Evolutionary conservation across 768 basidiomycete species (phyloP), one percentile per base, ranked within the genome.

Genomic region (Holtermanniella nyarrowii): DNA sequence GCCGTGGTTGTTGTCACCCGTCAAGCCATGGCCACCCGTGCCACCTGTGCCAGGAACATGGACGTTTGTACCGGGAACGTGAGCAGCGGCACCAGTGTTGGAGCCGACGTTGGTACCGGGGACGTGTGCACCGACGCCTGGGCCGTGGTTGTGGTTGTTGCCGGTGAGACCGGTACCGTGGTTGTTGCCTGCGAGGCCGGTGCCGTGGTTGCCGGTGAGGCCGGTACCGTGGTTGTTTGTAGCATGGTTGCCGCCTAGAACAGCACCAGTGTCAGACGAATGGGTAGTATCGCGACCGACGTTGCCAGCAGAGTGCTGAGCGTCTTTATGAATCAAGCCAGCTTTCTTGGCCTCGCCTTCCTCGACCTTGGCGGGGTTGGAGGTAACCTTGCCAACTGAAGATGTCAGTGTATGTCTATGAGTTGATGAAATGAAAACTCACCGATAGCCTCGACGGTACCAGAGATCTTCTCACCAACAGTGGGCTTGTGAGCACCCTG

Each of bases 281-380:
- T 37, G 31, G 7, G 31, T 37, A 37, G 31, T 37, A 37, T 16
- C 31, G 31, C 31, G 31, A 37, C 31, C 31, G 31, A 37, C 31
- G 31, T 37, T 37, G 31, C 31, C 31, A 37, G 31, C 31, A 37
- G 31, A 37, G 31, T 37, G 31, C 16, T 37, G 31, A 7, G 31
- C 31, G 31, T 37, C 31, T 16, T 37, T 37, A 7, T 7, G 31
- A 16, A 37, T 37, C 16, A 7, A 16, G 31, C 31, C 31, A 16
- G 7, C 10, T 16, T 37, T 37, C 31, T 37, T 16, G 31, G 31
- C 31, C 16, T 37, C 31, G 16, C 31, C 31, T 37, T 37, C 31
- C 10, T 7, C 31, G 27, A 66, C 59, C 48, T 66, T 60, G 44
- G 49, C 59, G 26, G 59, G 59, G 61, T 66, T 61, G 44, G 53